Conservation (phyloP, 176 grass and related monocot genomes). For the Carex cristatella region DNA sequence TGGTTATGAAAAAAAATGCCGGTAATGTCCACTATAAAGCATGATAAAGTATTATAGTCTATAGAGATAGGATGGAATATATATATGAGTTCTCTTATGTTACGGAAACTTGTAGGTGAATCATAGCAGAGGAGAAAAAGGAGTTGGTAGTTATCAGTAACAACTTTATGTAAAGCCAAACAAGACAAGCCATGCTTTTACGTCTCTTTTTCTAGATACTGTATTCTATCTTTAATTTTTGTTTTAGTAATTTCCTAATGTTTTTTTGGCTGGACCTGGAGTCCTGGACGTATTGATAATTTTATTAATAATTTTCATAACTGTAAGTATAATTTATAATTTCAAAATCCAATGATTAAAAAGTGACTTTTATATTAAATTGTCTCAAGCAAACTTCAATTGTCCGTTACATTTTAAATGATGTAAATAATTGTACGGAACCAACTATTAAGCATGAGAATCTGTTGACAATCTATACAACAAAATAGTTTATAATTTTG, state of each 20-base stretch:
- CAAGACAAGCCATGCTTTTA: neutral
- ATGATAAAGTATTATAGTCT: neutral
- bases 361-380: neutral
- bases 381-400: neutral
- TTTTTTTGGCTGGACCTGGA: too few relatives aligned
- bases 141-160: neutral
- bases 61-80: neutral
- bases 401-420: neutral
- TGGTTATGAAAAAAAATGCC: too few relatives aligned
- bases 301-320: neutral
- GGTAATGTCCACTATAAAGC: neutral
- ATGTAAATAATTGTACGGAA: neutral
- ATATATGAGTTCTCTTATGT: neutral
- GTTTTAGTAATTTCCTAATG: too few relatives aligned
- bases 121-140: neutral
- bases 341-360: neutral
- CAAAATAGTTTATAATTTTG: too few relatives aligned
- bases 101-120: conserved; percentile 1
- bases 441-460: too few relatives aligned
- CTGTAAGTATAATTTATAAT: neutral
- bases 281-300: neutral
- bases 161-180: neutral
- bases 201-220: neutral
- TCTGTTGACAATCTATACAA: too few relatives aligned
- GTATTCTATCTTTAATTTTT: neutral